Evolutionary conservation across 2,329 filamentous ascomycete genomes (phyloP).

Genomic region (Penicillium sp.): DNA sequence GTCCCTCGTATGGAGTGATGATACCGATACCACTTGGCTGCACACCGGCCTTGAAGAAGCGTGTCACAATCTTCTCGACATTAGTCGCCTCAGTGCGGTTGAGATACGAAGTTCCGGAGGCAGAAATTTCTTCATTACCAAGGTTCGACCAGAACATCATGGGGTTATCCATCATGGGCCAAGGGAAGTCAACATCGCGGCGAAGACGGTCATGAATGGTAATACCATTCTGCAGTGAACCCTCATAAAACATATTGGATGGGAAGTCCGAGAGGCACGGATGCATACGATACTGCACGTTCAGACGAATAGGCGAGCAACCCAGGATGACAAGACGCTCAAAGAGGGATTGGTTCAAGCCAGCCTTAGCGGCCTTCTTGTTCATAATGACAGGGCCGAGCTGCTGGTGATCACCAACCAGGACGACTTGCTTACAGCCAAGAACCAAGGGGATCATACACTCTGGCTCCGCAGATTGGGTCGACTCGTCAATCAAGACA

Average conservation of each 20-base stretch:
- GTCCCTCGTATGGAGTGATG: constrained; percentile 97
- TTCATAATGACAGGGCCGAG: constrained; percentile 99
- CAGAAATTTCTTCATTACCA: constrained; percentile 96
- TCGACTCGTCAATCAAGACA: constrained; percentile 96
- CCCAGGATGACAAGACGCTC: constrained; percentile 93
- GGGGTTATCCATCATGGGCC: constrained; percentile 88
- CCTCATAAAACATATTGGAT: constrained; percentile 99
- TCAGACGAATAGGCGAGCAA: constrained; percentile 86
- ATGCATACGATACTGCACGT: constrained; percentile 99
- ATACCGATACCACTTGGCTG: constrained; percentile 92
- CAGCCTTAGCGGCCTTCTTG: constrained; percentile 98
- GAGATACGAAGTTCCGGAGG: constrained; percentile 95
- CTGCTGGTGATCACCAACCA: constrained; percentile 97
- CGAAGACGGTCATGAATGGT: constrained; percentile 86
- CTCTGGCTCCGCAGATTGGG: constrained; percentile 95
- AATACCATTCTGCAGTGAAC: constrained; percentile 93
- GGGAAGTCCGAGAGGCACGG: constrained; percentile 96
- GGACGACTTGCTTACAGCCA: constrained; percentile 97
- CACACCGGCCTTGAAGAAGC: constrained; percentile 99
- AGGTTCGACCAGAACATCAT: constrained; percentile 99
- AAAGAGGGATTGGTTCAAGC: constrained; percentile 96
- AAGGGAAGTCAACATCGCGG: constrained; percentile 95
- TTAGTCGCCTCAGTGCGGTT: constrained; percentile 97
- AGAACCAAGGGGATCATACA: constrained; percentile 98
- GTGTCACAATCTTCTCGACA: constrained; percentile 96